Conservation (phyloP, 2,329 filamentous ascomycete species). For the Colletotrichum aenigma region DNA sequence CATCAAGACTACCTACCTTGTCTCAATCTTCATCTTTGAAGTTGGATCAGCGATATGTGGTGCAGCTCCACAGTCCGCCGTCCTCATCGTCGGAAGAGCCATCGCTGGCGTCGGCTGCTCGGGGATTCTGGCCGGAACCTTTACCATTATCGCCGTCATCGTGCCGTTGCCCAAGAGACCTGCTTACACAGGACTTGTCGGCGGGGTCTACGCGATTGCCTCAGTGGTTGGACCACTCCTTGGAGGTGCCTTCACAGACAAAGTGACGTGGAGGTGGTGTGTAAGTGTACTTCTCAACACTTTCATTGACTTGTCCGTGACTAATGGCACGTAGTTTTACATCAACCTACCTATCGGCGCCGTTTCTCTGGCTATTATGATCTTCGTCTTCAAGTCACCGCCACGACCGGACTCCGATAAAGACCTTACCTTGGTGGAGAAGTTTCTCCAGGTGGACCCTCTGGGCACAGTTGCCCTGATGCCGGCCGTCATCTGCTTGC, state of each 20-base stretch:
- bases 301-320: background rate
- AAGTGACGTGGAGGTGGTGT: constrained; percentile 36
- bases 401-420: background rate
- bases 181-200: constrained; percentile 41
- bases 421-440: background rate
- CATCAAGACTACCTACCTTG: constrained; percentile 28
- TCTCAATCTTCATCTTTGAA: constrained; percentile 26
- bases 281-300: background rate
- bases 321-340: constrained; percentile 21
- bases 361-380: constrained; percentile 25
- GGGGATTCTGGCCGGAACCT: constrained; percentile 36
- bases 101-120: constrained; percentile 38
- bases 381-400: constrained; percentile 26
- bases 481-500: constrained; percentile 37
- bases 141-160: constrained; percentile 40
- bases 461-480: constrained; percentile 24
- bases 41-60: constrained; percentile 27
- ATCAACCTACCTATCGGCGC: constrained; percentile 32
- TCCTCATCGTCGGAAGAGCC: constrained; percentile 40
- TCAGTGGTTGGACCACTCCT: constrained; percentile 25
- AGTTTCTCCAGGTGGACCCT: constrained; percentile 24
- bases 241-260: constrained; percentile 30
- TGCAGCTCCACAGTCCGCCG: constrained; percentile 31
- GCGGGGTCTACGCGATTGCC: constrained; percentile 42
- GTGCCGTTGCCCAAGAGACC: constrained; percentile 35